Evolutionary conservation across 306 rosid genomes (phyloP).

Genomic region (Trifolium repens): DNA sequence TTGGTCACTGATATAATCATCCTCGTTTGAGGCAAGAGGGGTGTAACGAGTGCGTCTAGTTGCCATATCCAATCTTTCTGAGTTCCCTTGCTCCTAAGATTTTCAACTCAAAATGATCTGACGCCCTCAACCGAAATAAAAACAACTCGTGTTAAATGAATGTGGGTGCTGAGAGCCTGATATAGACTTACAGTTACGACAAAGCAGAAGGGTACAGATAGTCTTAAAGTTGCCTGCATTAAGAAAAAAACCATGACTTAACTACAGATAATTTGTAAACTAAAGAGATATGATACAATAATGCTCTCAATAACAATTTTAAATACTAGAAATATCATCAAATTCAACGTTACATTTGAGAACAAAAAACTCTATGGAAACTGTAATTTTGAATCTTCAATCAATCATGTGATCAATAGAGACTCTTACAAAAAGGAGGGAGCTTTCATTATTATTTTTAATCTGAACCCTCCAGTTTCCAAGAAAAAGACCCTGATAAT

Average conservation of each 20-base stretch:
- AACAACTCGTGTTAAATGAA: neutral
- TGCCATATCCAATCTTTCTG: conserved; percentile 53
- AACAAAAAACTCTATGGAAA: neutral
- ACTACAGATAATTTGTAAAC: neutral
- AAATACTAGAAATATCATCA: neutral
- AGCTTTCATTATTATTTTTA: too few relatives aligned
- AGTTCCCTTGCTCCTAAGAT: conserved; percentile 18
- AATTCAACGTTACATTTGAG: neutral
- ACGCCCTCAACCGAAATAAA: conserved; percentile 17
- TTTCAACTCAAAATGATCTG: conserved; percentile 13
- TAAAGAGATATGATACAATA: conserved; percentile 8
- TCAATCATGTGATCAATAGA: conserved; percentile 20
- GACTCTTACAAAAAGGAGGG: neutral
- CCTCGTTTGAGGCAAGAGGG: conserved; percentile 68
- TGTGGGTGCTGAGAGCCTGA: neutral
- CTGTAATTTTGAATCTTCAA: conserved; percentile 16
- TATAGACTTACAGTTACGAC: conserved; percentile 20
- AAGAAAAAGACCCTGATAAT: too few relatives aligned
- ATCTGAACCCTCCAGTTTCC: too few relatives aligned
- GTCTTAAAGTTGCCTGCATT: conserved; percentile 31
- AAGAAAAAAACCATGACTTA: conserved; percentile 16
- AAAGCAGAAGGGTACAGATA: conserved; percentile 25
- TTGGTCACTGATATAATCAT: conserved; percentile 47
- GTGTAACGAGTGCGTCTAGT: conserved; percentile 72
- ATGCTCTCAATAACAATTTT: neutral